Evolutionary conservation across 768 basidiomycete species (phyloP).

Genomic region (Podaxis sp.): DNA sequence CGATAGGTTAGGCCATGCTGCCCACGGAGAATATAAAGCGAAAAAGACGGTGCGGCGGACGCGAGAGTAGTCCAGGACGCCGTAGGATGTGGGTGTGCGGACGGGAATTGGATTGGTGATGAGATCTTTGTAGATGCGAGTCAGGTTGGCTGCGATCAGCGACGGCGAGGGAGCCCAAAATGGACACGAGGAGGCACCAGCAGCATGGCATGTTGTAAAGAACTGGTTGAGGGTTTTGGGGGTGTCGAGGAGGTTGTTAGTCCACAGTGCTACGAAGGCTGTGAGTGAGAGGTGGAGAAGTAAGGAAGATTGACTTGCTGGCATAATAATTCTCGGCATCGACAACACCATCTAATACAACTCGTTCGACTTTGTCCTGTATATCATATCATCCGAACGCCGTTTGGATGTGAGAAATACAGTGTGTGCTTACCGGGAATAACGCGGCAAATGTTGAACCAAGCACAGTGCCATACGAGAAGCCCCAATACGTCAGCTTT

Average conservation of each 20-base stretch:
- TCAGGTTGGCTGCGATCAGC: constrained; percentile 33
- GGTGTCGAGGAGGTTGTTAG: constrained; percentile 34
- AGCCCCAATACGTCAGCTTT: constrained; percentile 35
- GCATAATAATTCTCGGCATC: constrained; percentile 39
- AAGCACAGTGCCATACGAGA: constrained; percentile 25
- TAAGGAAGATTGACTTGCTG: constrained; percentile 18
- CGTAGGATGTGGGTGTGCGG: constrained; percentile 26
- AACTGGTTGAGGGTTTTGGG: constrained; percentile 34
- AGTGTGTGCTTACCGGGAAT: constrained; percentile 19
- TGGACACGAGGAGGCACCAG: constrained; percentile 33
- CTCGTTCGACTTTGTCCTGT: constrained; percentile 36
- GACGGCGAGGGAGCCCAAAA: constrained; percentile 37
- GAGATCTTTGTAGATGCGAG: constrained; percentile 30
- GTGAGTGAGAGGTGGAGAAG: background rate
- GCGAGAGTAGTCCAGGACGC: constrained; percentile 33
- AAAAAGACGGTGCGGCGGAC: constrained; percentile 30
- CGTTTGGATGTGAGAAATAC: background rate
- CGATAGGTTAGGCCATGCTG: constrained; percentile 31
- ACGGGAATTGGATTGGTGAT: constrained; percentile 33
- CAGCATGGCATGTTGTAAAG: constrained; percentile 33
- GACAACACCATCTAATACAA: constrained; percentile 40
- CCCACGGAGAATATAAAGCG: constrained; percentile 34
- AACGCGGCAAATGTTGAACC: constrained; percentile 23
- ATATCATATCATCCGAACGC: background rate
- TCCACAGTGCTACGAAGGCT: constrained; percentile 28